phyloP scores from a whole-genome alignment of 2,329 filamentous ascomycete species.

The Hypoxylon sp. region DNA sequence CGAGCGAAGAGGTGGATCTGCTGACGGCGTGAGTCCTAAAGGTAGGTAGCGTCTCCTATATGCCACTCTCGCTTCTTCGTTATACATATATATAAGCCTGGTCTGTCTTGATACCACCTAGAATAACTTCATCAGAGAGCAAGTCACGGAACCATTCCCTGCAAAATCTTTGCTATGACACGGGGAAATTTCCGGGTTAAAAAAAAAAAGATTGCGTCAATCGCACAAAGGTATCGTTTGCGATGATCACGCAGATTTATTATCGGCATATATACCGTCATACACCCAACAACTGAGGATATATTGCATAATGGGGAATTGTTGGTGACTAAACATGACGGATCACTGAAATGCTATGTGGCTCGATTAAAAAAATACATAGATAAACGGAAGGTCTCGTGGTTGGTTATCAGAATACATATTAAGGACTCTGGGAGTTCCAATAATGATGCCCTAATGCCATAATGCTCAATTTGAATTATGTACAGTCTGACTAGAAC shows the following conservation, averaged over 20 bases:
- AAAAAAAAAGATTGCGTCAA: slow-evolving; percentile 5
- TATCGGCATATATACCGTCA: slow-evolving; percentile 11
- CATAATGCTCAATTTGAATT: slow-evolving; percentile 36
- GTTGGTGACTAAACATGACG: slow-evolving; percentile 22
- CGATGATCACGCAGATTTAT: slow-evolving; percentile 12
- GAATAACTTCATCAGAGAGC: slow-evolving; percentile 12
- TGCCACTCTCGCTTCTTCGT: slow-evolving; percentile 24
- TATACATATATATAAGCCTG: slow-evolving; percentile 28
- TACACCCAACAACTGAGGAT: not conserved
- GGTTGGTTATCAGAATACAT: slow-evolving; percentile 5
- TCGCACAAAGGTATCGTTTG: slow-evolving; percentile 14
- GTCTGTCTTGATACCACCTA: slow-evolving; percentile 49
- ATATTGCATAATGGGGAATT: slow-evolving; percentile 9
- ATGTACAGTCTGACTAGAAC: slow-evolving; percentile 48
- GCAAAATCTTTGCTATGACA: slow-evolving; percentile 3
- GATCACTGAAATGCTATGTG: not conserved
- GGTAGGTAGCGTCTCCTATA: slow-evolving; percentile 33
- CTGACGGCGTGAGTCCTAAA: slow-evolving; percentile 57
- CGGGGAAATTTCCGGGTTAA: not conserved
- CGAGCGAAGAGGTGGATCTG: slow-evolving; percentile 72
- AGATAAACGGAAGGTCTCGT: not conserved
- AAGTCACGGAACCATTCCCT: not conserved
- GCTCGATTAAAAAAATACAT: not conserved
- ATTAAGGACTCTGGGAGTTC: slow-evolving; percentile 8
- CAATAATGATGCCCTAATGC: slow-evolving; percentile 15